Evolutionary conservation across 164 flowering plant genomes (phyloP).

Genomic region (Chimonanthus salicifolius): DNA sequence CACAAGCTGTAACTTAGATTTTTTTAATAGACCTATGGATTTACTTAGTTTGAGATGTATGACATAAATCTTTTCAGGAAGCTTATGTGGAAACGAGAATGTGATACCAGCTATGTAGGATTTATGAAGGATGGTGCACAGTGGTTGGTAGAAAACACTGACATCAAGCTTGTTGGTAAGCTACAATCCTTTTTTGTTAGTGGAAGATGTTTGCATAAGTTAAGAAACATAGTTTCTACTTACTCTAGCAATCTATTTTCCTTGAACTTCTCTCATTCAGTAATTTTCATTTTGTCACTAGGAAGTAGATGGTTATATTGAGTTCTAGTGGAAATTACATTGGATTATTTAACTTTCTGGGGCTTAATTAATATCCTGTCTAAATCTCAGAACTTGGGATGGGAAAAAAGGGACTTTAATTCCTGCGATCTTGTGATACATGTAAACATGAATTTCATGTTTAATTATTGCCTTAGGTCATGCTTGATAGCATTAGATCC

Average conservation of each 20-base stretch:
- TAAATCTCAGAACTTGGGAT: too few relatives aligned
- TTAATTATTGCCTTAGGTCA: too few relatives aligned
- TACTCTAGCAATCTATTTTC: slow-evolving; percentile 1
- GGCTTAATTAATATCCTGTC: too few relatives aligned
- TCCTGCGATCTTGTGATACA: too few relatives aligned
- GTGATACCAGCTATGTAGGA: slow-evolving; percentile 85
- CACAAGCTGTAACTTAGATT: too few relatives aligned
- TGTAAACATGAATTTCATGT: too few relatives aligned
- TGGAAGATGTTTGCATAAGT: neutral
- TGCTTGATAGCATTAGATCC: too few relatives aligned
- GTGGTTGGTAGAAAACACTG: slow-evolving; percentile 89
- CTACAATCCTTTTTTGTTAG: neutral
- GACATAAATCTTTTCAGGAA: slow-evolving; percentile 32
- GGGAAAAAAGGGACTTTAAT: too few relatives aligned
- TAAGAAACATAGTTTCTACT: too few relatives aligned
- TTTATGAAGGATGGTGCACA: slow-evolving; percentile 89
- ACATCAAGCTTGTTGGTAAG: slow-evolving; percentile 93
- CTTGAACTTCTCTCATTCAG: neutral
- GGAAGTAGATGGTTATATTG: neutral
- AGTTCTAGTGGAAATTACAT: neutral
- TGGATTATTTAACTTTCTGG: neutral
- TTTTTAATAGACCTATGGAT: too few relatives aligned
- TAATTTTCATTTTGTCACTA: neutral
- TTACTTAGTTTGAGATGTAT: too few relatives aligned
- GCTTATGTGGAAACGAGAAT: slow-evolving; percentile 76